A percentile compares a stretch with the other conserved stretches of the same genome.
Evolutionary conservation across 345 rosid genomes (phyloP).

Genomic region (Turnera subulata): DNA sequence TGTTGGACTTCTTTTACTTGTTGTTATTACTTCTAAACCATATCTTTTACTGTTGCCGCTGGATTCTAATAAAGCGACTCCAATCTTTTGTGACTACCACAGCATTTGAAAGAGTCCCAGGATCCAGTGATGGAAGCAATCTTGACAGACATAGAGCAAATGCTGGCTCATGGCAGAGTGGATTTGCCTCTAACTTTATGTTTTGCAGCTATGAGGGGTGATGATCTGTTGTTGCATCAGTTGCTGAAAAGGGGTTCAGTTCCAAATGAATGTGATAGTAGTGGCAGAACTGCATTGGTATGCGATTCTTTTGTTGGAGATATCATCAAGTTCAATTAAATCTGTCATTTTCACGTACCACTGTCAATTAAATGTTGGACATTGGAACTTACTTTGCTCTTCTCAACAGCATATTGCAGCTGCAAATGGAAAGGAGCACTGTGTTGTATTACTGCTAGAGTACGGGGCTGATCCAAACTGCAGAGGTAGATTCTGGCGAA

Average conservation of each 20-base stretch:
- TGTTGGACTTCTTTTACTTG: not conserved
- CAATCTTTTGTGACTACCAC: constrained; percentile 19
- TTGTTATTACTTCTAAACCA: not conserved
- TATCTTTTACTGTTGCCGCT: no score
- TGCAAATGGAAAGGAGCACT: constrained; percentile 57
- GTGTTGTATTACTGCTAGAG: constrained; percentile 62
- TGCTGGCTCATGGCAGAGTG: constrained; percentile 75
- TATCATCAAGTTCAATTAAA: not conserved
- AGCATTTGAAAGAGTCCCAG: constrained; percentile 64
- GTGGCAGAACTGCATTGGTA: constrained; percentile 67
- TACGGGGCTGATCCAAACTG: constrained; percentile 72
- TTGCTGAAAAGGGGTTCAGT: constrained; percentile 62
- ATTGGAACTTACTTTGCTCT: constrained; percentile 9
- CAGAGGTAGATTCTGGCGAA: constrained; percentile 39
- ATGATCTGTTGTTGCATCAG: constrained; percentile 67
- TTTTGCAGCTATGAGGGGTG: constrained; percentile 82
- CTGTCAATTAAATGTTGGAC: not conserved
- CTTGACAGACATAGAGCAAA: constrained; percentile 58
- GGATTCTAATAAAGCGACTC: no score
- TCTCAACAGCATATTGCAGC: constrained; percentile 77
- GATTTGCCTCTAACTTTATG: constrained; percentile 74
- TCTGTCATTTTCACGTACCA: not conserved
- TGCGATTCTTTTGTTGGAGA: constrained; percentile 2
- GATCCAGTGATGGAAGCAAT: constrained; percentile 59
- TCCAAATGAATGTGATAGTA: constrained; percentile 60